Percentiles rank a stretch among this genome's conserved stretches.
Conservation (phyloP, 768 basidiomycete genomes). For the Lyophyllum decastes region DNA sequence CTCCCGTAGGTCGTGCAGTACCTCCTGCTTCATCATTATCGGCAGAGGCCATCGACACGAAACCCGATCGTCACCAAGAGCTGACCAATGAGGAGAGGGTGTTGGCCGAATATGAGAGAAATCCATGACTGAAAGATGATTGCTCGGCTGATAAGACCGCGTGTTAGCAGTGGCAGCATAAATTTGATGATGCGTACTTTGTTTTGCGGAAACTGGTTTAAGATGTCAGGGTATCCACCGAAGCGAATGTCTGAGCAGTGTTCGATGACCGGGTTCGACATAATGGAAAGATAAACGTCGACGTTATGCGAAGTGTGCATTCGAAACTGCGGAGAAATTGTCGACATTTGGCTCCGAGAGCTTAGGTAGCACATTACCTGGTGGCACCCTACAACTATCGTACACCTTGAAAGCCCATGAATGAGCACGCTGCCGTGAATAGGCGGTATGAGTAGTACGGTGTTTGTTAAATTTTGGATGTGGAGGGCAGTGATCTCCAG, state of each 20-base stretch:
- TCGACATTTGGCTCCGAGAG: neutral
- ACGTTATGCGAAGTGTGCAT: slow-evolving; percentile 76
- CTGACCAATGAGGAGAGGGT: slow-evolving; percentile 78
- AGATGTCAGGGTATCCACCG: slow-evolving; percentile 52
- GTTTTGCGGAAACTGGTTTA: slow-evolving; percentile 21
- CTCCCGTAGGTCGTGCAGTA: slow-evolving; percentile 1
- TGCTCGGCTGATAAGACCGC: slow-evolving; percentile 27
- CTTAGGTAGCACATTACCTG: slow-evolving; percentile 53
- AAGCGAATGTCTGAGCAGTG: slow-evolving; percentile 67
- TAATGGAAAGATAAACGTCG: slow-evolving; percentile 65
- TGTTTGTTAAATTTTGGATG: slow-evolving; percentile 57
- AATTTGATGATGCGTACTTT: slow-evolving; percentile 11
- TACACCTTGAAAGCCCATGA: slow-evolving; percentile 60
- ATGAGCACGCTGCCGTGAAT: slow-evolving; percentile 75
- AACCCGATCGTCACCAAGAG: slow-evolving; percentile 23
- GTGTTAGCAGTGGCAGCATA: neutral
- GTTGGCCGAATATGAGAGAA: slow-evolving; percentile 81
- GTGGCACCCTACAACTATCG: slow-evolving; percentile 74
- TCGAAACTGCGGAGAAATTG: slow-evolving; percentile 61
- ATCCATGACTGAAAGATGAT: slow-evolving; percentile 65
- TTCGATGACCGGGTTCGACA: slow-evolving; percentile 82
- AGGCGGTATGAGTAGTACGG: slow-evolving; percentile 64
- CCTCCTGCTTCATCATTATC: neutral
- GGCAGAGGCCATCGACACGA: slow-evolving; percentile 10
- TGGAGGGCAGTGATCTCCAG: slow-evolving; percentile 59